Conservation (phyloP, 139 green algal genomes). For the Desmodesmus armatus region DNA sequence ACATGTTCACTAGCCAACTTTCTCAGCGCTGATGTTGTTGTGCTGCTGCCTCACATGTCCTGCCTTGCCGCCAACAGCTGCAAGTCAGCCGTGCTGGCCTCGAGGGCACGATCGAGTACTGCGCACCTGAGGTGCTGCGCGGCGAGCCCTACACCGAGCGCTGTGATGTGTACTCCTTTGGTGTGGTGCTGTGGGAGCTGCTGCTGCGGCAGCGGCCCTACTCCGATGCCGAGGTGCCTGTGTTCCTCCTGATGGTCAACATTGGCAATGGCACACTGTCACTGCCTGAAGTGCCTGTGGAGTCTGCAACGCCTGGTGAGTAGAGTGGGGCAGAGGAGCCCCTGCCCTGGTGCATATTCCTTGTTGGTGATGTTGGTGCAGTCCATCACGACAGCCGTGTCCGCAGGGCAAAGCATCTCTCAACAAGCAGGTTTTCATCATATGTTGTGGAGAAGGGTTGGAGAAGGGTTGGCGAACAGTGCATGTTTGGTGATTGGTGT, state of each 20-base stretch:
- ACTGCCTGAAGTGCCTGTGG: constrained; percentile 46
- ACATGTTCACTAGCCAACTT: too few species aligned
- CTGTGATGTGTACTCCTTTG: constrained; percentile 66
- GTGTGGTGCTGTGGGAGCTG: constrained; percentile 70
- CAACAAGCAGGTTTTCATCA: too few species aligned
- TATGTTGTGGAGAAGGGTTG: too few species aligned
- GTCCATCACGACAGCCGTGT: background rate
- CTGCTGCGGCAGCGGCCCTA: constrained; percentile 62
- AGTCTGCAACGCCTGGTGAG: constrained; percentile 31
- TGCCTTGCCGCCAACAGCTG: constrained; percentile 19
- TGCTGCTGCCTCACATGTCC: background rate
- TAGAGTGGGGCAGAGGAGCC: too few species aligned
- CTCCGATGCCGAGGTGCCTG: constrained; percentile 57
- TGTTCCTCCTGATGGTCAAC: constrained; percentile 62
- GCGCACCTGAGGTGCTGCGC: constrained; percentile 69
- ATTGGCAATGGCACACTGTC: constrained; percentile 61
- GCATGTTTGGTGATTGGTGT: too few species aligned
- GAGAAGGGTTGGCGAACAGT: too few species aligned
- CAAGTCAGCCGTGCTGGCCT: constrained; percentile 47
- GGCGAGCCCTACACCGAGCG: constrained; percentile 71
- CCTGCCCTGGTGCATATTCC: too few species aligned
- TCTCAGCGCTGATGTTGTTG: background rate
- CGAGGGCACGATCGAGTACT: constrained; percentile 74
- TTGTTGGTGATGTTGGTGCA: constrained; percentile 27
- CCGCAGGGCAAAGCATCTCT: too few species aligned